Conservation (phyloP, 768 basidiomycete species). For the Lyophyllum semitale region DNA sequence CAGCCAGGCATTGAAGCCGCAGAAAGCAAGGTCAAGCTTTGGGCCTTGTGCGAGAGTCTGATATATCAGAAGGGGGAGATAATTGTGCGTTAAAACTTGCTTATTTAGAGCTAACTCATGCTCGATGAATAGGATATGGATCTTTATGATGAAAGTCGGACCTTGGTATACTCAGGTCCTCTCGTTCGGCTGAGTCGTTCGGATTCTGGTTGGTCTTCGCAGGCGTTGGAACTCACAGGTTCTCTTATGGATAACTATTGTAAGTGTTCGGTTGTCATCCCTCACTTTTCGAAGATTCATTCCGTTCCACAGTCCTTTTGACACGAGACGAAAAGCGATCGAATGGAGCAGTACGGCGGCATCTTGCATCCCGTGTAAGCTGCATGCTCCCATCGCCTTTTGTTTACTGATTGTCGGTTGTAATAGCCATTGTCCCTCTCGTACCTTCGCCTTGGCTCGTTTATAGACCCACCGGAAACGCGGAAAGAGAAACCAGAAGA, state of each 20-base stretch:
- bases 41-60: constrained; percentile 77
- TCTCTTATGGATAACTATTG: constrained; percentile 79
- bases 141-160: constrained; percentile 73
- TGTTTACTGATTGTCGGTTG: constrained; percentile 1
- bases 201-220: constrained; percentile 74
- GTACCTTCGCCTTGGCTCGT: constrained; percentile 72
- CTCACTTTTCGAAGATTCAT: constrained; percentile 4
- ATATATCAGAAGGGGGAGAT: constrained; percentile 79
- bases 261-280: constrained; percentile 32
- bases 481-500: constrained; percentile 67
- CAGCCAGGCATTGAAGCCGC: constrained; percentile 92
- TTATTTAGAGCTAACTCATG: neutral
- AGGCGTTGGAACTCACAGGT: constrained; percentile 69
- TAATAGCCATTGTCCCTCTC: constrained; percentile 77
- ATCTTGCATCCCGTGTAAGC: constrained; percentile 68
- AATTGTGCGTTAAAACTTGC: constrained; percentile 51
- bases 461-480: constrained; percentile 57
- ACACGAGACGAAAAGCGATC: constrained; percentile 59
- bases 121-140: constrained; percentile 69
- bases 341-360: constrained; percentile 48
- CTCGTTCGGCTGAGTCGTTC: constrained; percentile 61
- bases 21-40: constrained; percentile 87
- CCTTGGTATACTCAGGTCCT: constrained; percentile 66
- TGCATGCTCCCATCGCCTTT: neutral
- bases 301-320: constrained; percentile 54